Evolutionary conservation across 345 rosid genomes (phyloP), one percentile per base, ranked within the genome.

Genomic region (Conringia planisiliqua): DNA sequence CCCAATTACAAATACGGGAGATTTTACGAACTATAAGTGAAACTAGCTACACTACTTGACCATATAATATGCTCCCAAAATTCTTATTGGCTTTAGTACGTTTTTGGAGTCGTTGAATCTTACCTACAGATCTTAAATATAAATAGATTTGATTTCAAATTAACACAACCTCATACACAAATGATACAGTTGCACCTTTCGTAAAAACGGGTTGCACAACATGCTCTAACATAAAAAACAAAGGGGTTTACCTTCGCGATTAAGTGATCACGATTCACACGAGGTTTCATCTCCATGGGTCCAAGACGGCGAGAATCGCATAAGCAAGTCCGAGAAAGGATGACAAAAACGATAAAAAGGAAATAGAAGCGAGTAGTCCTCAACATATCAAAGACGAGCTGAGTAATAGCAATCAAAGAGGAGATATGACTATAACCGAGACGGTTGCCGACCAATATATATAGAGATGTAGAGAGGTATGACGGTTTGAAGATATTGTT

Each of bases 301-400:
- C 63, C 79, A 44, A 86, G 83, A 72, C 57, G 80, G 57, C 90
- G 89, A 43, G 85, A 85, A 54, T 76, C 70, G 56, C 86, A 83
- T 80, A 83, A 80, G 62, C 70, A 83, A 79, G 78, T 74, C 38
- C 83, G 48, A 71, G 80, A 73, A 48, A 86, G 32, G 70, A 77
- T 71, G 5, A 86, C 7, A 77, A 76, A 63, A 22, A 63, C 68
- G 35, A 85, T 64, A 35, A 87, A 78, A 75, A 86, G 50, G 62
- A 67, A 46, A 58, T 16, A 76, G 39, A 66, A 46, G 76, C 77
- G 75, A 68, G 77, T 59, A 65, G 40, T 65, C 60, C 62, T 77
- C 72, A 77, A 50, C 72, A 48, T 47, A 71, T 66, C 57, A 30
- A 57, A 14, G 40, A 20, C 27, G 33, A 63, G 24, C 24, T 22